These are phyloP conservation scores for Xylariaceae sp. DNA, from an alignment of 2,329 filamentous ascomycete species.

Conservation along the genomic window DNA sequence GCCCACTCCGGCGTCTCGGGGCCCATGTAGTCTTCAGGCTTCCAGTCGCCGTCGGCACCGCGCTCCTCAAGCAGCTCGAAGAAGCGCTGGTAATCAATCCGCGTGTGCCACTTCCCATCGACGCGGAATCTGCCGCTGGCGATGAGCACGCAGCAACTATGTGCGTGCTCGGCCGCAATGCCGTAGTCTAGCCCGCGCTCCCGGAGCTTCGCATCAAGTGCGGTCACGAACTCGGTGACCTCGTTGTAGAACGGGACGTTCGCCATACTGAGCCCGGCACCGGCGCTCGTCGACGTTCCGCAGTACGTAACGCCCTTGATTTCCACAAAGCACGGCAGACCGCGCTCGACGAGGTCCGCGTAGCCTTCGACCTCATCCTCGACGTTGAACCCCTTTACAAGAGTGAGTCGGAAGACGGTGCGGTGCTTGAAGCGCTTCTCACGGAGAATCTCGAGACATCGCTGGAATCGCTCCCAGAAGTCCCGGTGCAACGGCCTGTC, in stretches of 20 bases:
- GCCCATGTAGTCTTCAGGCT: slow-evolving; percentile 87
- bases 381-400: slow-evolving; percentile 97
- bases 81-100: slow-evolving; percentile 86
- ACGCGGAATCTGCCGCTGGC: slow-evolving; percentile 76
- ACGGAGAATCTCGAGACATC: slow-evolving; percentile 83
- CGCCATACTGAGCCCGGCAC: slow-evolving; percentile 88
- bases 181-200: slow-evolving; percentile 75
- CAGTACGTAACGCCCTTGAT: slow-evolving; percentile 97
- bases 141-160: slow-evolving; percentile 87
- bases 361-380: slow-evolving; percentile 91
- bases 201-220: slow-evolving; percentile 65
- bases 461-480: slow-evolving; percentile 94
- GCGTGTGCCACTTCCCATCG: slow-evolving; percentile 79
- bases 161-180: slow-evolving; percentile 90
- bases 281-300: slow-evolving; percentile 78
- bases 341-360: slow-evolving; percentile 79
- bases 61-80: slow-evolving; percentile 76
- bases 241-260: slow-evolving; percentile 97
- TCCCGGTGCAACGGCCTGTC: slow-evolving; percentile 90
- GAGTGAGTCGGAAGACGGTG: slow-evolving; percentile 89
- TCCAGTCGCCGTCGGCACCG: slow-evolving; percentile 63
- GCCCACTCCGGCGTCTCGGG: slow-evolving; percentile 87
- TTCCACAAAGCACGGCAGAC: slow-evolving; percentile 87
- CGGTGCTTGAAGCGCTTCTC: slow-evolving; percentile 80
- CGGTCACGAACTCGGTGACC: slow-evolving; percentile 74